Evolutionary conservation across 2,329 filamentous ascomycete genomes (phyloP).

Genomic region (Metarhizium guizhouense): DNA sequence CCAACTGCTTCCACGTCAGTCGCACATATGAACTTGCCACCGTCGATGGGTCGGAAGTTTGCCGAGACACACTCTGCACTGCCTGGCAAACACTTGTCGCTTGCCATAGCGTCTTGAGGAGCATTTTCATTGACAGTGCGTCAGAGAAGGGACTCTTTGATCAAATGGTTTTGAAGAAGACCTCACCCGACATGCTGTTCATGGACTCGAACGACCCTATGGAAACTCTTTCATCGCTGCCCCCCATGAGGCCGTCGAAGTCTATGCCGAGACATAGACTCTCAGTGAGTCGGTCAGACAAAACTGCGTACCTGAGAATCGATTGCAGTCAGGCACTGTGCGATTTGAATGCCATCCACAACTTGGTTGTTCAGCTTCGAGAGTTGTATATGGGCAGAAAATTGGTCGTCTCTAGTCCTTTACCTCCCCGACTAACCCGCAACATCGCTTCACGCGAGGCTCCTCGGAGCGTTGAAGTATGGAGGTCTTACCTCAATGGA

Average conservation of each 20-base stretch:
- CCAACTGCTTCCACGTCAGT: conserved; percentile 34
- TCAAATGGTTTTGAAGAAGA: conserved; percentile 36
- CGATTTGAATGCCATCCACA: conserved; percentile 34
- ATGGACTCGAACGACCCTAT: conserved; percentile 33
- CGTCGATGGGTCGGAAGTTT: conserved; percentile 26
- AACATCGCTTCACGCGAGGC: conserved; percentile 18
- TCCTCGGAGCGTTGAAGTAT: conserved; percentile 32
- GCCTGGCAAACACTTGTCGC: conserved; percentile 41
- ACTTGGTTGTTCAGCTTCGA: conserved; percentile 38
- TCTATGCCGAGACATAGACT: conserved; percentile 39
- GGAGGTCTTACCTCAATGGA: conserved; percentile 31
- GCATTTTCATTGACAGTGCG: conserved; percentile 42
- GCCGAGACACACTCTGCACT: conserved; percentile 35
- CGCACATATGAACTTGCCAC: conserved; percentile 39
- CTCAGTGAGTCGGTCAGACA: conserved; percentile 36
- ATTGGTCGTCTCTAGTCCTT: conserved; percentile 15
- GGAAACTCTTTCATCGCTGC: conserved; percentile 30
- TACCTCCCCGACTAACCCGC: conserved; percentile 17
- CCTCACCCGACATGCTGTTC: conserved; percentile 43
- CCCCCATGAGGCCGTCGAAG: conserved; percentile 26
- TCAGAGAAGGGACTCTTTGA: conserved; percentile 40
- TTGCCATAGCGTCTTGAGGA: conserved; percentile 37
- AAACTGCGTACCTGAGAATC: conserved; percentile 37
- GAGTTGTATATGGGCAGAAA: conserved; percentile 31
- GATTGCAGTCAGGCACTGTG: conserved; percentile 43